Evolutionary conservation across 139 green algal genomes (phyloP).

Genomic region (Chlorella sp.): DNA sequence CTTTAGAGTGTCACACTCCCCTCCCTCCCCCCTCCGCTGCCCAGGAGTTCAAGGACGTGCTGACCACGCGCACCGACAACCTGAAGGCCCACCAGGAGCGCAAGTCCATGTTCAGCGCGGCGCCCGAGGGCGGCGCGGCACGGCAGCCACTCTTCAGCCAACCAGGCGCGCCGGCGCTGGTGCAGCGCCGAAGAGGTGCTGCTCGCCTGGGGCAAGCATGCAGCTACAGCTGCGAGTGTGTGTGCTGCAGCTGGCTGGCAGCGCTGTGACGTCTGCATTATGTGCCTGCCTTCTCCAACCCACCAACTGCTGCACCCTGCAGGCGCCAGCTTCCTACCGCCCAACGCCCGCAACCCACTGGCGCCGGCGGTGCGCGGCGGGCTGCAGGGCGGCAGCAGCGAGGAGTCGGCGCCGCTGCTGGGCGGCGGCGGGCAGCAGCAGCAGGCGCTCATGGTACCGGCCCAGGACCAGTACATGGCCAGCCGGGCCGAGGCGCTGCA

Average conservation of each 20-base stretch:
- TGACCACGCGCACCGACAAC: conserved; percentile 93
- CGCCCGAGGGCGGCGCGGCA: conserved; percentile 2
- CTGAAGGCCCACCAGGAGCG: conserved; percentile 86
- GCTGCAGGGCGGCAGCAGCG: conserved; percentile 16
- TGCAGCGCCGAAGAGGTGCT: not conserved
- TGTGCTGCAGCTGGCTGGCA: not conserved
- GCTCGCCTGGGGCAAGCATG: not conserved
- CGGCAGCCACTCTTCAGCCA: conserved; percentile 40
- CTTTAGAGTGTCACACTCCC: not conserved
- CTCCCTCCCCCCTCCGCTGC: too few species aligned
- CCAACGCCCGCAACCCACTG: conserved; percentile 35
- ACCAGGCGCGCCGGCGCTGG: conserved; percentile 22
- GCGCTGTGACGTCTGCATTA: not conserved
- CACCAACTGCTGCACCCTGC: not conserved
- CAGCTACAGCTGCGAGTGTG: not conserved
- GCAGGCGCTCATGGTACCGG: conserved; percentile 60
- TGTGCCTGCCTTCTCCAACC: not conserved
- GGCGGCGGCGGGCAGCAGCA: conserved; percentile 56
- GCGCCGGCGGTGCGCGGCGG: conserved; percentile 4
- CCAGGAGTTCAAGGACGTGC: conserved; percentile 92
- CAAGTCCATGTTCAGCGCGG: conserved; percentile 86
- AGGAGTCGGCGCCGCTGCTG: conserved; percentile 33
- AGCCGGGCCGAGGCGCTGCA: conserved; percentile 86
- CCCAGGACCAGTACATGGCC: conserved; percentile 70
- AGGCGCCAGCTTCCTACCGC: conserved; percentile 35